A percentile compares a stretch with the other conserved stretches of the same genome.
These are phyloP conservation scores for Paragyromitra xinjiangensis DNA, from an alignment of 495 filamentous ascomycete genomes.

Conservation along the genomic window DNA sequence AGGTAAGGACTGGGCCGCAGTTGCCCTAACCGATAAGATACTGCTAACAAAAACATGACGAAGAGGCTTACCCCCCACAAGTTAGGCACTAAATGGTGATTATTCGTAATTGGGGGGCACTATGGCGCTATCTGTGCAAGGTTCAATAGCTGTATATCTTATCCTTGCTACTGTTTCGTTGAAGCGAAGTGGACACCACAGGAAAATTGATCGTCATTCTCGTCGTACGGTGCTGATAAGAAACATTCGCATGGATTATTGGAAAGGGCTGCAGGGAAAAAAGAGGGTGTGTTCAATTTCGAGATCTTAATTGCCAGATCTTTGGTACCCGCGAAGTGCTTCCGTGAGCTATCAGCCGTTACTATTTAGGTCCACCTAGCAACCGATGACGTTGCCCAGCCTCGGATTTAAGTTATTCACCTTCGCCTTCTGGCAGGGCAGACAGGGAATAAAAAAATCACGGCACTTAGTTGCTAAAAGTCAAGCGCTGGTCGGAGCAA, in stretches of 20 bases:
- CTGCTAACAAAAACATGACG: neutral
- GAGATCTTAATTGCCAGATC: constrained; percentile 9
- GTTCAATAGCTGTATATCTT: neutral
- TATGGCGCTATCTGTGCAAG: constrained; percentile 18
- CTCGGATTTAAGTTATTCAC: neutral
- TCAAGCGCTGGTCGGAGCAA: neutral
- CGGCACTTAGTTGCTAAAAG: neutral
- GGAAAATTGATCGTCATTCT: neutral
- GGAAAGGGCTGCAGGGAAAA: neutral
- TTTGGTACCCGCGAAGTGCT: constrained; percentile 2
- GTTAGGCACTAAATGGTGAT: neutral
- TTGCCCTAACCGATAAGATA: constrained; percentile 26
- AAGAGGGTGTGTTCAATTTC: neutral
- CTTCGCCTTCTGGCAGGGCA: constrained; percentile 17
- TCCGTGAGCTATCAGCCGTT: neutral
- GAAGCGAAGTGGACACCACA: neutral
- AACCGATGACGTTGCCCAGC: constrained; percentile 30
- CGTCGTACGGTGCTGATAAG: neutral
- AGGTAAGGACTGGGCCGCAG: neutral
- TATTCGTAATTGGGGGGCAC: constrained; percentile 3
- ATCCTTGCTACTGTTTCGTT: constrained; percentile 4
- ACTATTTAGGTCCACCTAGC: neutral
- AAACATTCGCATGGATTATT: neutral
- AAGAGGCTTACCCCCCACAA: neutral
- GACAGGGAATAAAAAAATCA: constrained; percentile 3